phyloP scores from a whole-genome alignment of 257 asterid species.

The Verbascum thapsus region DNA sequence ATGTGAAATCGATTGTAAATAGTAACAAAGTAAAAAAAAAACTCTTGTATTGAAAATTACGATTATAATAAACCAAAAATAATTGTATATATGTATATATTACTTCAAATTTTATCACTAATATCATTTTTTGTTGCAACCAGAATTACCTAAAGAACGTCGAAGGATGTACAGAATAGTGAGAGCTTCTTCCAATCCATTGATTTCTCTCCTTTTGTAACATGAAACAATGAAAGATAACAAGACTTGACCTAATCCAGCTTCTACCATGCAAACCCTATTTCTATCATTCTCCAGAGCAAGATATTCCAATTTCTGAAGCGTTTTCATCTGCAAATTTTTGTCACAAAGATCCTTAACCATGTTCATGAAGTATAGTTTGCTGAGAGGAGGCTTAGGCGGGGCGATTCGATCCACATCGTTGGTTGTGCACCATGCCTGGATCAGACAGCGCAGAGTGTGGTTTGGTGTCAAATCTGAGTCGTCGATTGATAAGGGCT shows the following conservation, averaged over 20 bases:
- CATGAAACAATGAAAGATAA: constrained; percentile 29
- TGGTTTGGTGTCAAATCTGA: constrained; percentile 59
- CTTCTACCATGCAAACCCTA: constrained; percentile 39
- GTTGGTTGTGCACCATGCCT: constrained; percentile 46
- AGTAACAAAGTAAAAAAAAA: too few species aligned
- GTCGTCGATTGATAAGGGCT: constrained; percentile 33
- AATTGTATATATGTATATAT: too few species aligned
- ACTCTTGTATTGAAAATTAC: too few species aligned
- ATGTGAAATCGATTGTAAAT: too few species aligned
- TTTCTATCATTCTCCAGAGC: constrained; percentile 44
- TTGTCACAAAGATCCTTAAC: constrained; percentile 33
- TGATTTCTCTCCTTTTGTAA: constrained; percentile 4
- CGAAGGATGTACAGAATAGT: constrained; percentile 34
- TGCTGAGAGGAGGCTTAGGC: constrained; percentile 36
- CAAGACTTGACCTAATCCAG: constrained; percentile 34
- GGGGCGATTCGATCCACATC: constrained; percentile 38
- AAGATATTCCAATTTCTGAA: constrained; percentile 39
- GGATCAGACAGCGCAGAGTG: constrained; percentile 58
- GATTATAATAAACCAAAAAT: too few species aligned
- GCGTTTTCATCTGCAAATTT: constrained; percentile 25
- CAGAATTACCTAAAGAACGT: neutral
- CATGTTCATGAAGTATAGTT: constrained; percentile 32
- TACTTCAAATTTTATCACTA: too few species aligned
- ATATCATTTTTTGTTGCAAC: too few species aligned
- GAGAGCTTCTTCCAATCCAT: constrained; percentile 42